These are phyloP conservation scores for Dryas alaskensis DNA, from an alignment of 306 rosid species.

Conservation along the genomic window DNA sequence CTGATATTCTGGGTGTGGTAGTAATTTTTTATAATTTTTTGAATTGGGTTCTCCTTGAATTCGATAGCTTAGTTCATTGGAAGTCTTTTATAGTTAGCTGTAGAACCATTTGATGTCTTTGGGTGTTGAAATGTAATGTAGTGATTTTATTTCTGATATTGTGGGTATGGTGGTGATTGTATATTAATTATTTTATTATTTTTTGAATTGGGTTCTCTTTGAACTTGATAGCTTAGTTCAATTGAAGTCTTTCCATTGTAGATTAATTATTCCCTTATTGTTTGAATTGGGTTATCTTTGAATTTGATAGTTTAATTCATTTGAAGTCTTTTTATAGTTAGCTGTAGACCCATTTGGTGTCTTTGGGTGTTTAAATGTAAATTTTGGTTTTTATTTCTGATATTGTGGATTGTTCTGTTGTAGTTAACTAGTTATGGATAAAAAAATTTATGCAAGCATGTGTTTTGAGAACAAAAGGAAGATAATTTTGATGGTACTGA, in stretches of 20 bases:
- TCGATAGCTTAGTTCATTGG: neutral
- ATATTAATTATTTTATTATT: no score
- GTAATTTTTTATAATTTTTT: neutral
- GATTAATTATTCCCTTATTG: no score
- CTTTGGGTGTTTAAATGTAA: neutral
- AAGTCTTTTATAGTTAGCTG: neutral
- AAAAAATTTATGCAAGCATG: neutral
- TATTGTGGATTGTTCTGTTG: neutral
- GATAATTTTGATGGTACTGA: neutral
- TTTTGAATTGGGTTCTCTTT: neutral
- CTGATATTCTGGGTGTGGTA: neutral
- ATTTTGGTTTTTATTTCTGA: no score
- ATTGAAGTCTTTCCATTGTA: neutral
- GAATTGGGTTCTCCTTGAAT: neutral
- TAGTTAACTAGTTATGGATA: neutral
- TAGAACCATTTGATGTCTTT: neutral
- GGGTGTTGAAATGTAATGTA: neutral
- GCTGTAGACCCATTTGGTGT: neutral
- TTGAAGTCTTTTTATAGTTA: no score
- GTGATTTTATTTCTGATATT: no score
- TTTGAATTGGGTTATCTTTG: no score
- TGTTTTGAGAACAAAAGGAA: neutral
- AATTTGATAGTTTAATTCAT: no score
- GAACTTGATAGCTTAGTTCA: slow-evolving; percentile 1
- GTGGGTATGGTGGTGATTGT: no score